These are phyloP conservation scores for Calocybe indica DNA, from an alignment of 768 basidiomycete species.

Conservation along the genomic window DNA sequence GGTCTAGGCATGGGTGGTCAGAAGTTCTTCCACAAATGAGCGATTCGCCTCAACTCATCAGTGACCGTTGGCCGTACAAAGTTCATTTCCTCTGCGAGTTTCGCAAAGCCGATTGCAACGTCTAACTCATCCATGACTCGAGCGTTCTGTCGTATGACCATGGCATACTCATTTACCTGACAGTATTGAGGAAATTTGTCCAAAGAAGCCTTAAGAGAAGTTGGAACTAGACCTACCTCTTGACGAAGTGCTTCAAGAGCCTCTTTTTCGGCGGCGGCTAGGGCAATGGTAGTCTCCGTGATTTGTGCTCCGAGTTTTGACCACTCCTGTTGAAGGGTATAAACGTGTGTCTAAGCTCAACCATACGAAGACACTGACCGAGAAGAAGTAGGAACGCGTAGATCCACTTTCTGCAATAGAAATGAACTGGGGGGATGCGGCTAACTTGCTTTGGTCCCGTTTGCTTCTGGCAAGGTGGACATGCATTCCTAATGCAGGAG, in stretches of 20 bases:
- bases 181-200: not conserved
- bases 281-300: conserved; percentile 44
- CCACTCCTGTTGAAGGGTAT: conserved; percentile 50
- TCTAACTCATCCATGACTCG: conserved; percentile 85
- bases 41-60: conserved; percentile 55
- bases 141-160: conserved; percentile 64
- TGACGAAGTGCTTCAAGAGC: conserved; percentile 65
- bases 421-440: conserved; percentile 44
- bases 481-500: conserved; percentile 65
- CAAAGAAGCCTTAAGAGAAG: not conserved
- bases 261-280: conserved; percentile 58
- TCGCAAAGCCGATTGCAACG: conserved; percentile 75
- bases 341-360: not conserved
- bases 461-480: conserved; percentile 64
- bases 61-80: conserved; percentile 67
- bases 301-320: conserved; percentile 67
- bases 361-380: conserved; percentile 29
- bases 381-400: conserved; percentile 65
- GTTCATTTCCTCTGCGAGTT: conserved; percentile 70
- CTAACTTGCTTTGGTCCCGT: conserved; percentile 50
- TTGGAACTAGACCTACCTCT: conserved; percentile 38
- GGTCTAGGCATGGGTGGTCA: conserved; percentile 25
- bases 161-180: conserved; percentile 58
- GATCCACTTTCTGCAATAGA: conserved; percentile 55
- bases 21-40: not conserved